These are phyloP conservation scores for Verbascum thapsus DNA, from an alignment of 257 asterid species.

Conservation along the genomic window DNA sequence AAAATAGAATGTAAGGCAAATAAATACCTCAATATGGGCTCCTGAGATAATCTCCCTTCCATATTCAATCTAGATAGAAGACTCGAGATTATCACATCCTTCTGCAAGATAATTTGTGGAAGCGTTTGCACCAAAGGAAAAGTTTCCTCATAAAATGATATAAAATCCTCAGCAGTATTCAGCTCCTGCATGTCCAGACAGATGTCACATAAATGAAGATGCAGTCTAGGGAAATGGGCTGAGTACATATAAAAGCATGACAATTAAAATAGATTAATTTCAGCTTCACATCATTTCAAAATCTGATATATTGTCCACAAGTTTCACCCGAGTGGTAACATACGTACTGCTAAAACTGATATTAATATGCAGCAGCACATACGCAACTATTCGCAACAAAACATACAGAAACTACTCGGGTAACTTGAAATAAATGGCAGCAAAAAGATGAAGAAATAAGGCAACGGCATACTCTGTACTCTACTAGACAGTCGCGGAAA, in stretches of 20 bases:
- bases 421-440: background rate
- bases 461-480: conserved; percentile 61
- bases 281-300: background rate
- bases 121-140: conserved; percentile 88
- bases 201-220: conserved; percentile 17
- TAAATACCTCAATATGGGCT: conserved; percentile 77
- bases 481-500: conserved; percentile 71
- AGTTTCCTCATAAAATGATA: conserved; percentile 78
- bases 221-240: background rate
- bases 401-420: background rate
- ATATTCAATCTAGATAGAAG: conserved; percentile 66
- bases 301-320: background rate
- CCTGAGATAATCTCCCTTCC: conserved; percentile 76
- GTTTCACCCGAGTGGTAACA: background rate
- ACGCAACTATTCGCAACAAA: background rate
- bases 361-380: background rate
- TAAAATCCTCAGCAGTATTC: conserved; percentile 91
- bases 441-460: background rate
- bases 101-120: conserved; percentile 84
- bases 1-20: conserved; percentile 6
- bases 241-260: background rate
- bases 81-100: conserved; percentile 58
- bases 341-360: background rate
- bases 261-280: background rate
- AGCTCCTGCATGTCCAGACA: conserved; percentile 64